Base-by-base conservation (phyloP, 2,329 filamentous ascomycete species). In the Apiospora saccharicola region DNA sequence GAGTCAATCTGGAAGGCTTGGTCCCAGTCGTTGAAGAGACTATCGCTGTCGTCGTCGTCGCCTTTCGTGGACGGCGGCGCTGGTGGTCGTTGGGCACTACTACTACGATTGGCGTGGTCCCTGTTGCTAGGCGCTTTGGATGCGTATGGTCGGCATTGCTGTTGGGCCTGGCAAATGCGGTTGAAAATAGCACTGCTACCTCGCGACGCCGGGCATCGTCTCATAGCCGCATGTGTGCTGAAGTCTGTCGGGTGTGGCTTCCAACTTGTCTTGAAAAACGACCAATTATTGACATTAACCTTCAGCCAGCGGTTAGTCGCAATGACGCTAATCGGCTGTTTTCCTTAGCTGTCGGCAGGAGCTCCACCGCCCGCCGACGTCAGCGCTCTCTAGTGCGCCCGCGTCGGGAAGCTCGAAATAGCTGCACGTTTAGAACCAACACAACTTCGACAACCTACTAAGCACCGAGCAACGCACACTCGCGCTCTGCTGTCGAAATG, bases 1-100 rank as follows among this genome's bases (percentile, higher is more conserved):
- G 77, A 26, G 53, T 89, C 77, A 64, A 89, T 75, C 67, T 77
- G 78, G 43, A 84, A 75, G 70, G 77, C 78, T 22, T 82, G 74
- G 7, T 75, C 75, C 71, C 79, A 77, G 24, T 79, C 70, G 24
- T 79, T 69, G 30, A 78, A 79, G 1, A 85, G 78, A 1, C 79
- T 78, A 22, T 30, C 22, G 34, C 30, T 51, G 22, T 44, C 69
- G 47, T 24, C 47, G 34, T 30, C 26, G 22, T 46, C 24, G 14
- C 37, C 10, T 41, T 41, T 41, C 7, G 4, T 10, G 41, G 67
- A 30, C 26, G 26, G 26, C 19, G 53, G 26, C 19, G 53, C 7
- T 22, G 10, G 30, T 61, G 30, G 16, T 49, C 46, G 46, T 4
- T n/a, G 22, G 46, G 46, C 7, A 49, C n/a, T 51, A 37, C 16